Evolutionary conservation across 2,329 filamentous ascomycete genomes (phyloP).

Genomic region (Colletotrichum sp.): DNA sequence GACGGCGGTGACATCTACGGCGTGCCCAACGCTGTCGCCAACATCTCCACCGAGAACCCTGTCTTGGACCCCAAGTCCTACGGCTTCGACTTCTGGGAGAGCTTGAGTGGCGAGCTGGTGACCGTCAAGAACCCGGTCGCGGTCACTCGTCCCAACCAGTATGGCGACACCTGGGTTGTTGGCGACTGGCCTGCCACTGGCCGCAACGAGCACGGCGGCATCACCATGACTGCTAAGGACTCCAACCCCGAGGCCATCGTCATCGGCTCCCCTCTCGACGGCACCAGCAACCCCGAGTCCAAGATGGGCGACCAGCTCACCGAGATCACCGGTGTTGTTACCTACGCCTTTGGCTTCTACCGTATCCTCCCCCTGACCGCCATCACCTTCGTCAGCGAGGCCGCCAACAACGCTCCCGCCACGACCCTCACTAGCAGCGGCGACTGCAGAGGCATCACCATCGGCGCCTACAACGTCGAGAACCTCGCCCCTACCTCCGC

Average conservation of each 20-base stretch:
- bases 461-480: constrained; percentile 74
- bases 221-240: constrained; percentile 67
- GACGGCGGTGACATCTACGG: constrained; percentile 70
- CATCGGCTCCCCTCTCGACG: constrained; percentile 69
- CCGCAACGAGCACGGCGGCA: constrained; percentile 64
- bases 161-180: constrained; percentile 72
- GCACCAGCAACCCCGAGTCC: constrained; percentile 63
- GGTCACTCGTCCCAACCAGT: constrained; percentile 65
- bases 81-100: constrained; percentile 78
- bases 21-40: constrained; percentile 65
- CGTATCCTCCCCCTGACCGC: constrained; percentile 68
- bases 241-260: constrained; percentile 73
- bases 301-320: constrained; percentile 69
- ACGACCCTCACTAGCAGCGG: constrained; percentile 59
- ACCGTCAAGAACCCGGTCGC: constrained; percentile 63
- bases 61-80: constrained; percentile 63
- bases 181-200: constrained; percentile 70
- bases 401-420: constrained; percentile 51
- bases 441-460: constrained; percentile 64
- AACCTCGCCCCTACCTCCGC: constrained; percentile 64
- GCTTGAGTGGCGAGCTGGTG: constrained; percentile 69
- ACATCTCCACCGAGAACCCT: constrained; percentile 65
- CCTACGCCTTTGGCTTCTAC: constrained; percentile 72
- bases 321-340: constrained; percentile 73
- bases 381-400: constrained; percentile 50